Percentiles rank a stretch among this genome's conserved stretches.
These are phyloP conservation scores for Alternaria sp. DNA, from an alignment of 2,329 filamentous ascomycete species.

Conservation along the genomic window DNA sequence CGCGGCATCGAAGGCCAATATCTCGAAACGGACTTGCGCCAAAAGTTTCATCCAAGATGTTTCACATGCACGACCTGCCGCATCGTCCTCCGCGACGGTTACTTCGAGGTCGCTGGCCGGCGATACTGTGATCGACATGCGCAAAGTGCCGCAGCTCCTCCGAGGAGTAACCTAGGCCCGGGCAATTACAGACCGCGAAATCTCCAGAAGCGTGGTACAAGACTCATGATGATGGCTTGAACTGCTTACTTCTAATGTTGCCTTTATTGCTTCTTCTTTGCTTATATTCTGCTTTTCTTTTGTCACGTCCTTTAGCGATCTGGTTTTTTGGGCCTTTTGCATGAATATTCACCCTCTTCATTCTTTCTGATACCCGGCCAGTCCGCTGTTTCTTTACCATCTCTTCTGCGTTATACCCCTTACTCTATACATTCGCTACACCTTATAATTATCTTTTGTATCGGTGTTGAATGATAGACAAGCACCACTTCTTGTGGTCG, in stretches of 20 bases:
- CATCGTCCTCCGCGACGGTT: constrained; percentile 78
- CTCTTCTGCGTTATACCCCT: constrained; percentile 16
- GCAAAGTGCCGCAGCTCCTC: constrained; percentile 61
- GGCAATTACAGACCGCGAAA: constrained; percentile 46
- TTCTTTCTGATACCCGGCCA: constrained; percentile 36
- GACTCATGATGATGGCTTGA: constrained; percentile 61
- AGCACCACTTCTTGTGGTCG: neutral
- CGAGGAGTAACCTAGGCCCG: constrained; percentile 50
- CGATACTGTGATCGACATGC: constrained; percentile 91
- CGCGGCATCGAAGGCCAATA: constrained; percentile 93
- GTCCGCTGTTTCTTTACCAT: constrained; percentile 23
- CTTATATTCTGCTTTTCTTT: constrained; percentile 5
- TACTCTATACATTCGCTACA: constrained; percentile 16
- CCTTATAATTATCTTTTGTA: constrained; percentile 18
- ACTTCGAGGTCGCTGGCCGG: constrained; percentile 84
- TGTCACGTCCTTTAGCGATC: constrained; percentile 22
- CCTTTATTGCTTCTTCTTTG: neutral
- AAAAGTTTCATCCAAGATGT: constrained; percentile 88
- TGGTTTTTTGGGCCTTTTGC: constrained; percentile 18
- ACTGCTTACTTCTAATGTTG: constrained; percentile 1
- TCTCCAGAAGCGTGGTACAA: constrained; percentile 59
- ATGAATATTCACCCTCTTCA: constrained; percentile 22
- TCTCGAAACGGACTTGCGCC: constrained; percentile 77
- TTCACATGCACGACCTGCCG: constrained; percentile 85
- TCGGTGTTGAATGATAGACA: constrained; percentile 10